phyloP scores from a whole-genome alignment of 805 yeast genomes.

The Nakazawaea wickerhamii region DNA sequence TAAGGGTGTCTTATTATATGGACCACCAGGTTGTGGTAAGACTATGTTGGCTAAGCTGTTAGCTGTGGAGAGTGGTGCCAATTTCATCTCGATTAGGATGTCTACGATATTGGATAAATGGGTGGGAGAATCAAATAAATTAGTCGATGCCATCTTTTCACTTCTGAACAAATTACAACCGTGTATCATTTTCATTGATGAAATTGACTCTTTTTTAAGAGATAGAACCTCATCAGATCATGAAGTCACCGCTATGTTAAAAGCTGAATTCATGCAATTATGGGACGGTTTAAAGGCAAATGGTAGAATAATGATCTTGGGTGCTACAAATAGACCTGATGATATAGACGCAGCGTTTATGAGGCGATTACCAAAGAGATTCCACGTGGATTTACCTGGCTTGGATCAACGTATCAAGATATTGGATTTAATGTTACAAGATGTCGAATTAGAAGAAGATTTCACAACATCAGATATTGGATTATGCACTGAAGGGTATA shows the following conservation, averaged over 20 bases:
- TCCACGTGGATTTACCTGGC: slow-evolving; percentile 71
- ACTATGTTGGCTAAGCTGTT: slow-evolving; percentile 96
- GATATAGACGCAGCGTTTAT: slow-evolving; percentile 92
- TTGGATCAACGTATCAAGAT: slow-evolving; percentile 64
- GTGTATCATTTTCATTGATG: slow-evolving; percentile 92
- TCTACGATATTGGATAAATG: slow-evolving; percentile 94
- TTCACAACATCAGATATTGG: slow-evolving; percentile 64
- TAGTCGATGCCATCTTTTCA: slow-evolving; percentile 88
- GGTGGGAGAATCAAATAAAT: slow-evolving; percentile 95
- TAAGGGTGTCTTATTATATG: slow-evolving; percentile 86
- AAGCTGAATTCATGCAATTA: slow-evolving; percentile 95
- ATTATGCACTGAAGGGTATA: slow-evolving; percentile 59
- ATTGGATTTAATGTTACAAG: slow-evolving; percentile 60
- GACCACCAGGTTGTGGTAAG: slow-evolving; percentile 98
- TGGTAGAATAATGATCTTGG: slow-evolving; percentile 84
- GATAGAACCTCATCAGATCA: slow-evolving; percentile 83
- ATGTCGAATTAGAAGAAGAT: slow-evolving; percentile 51
- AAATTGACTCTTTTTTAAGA: slow-evolving; percentile 89
- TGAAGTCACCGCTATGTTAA: slow-evolving; percentile 90
- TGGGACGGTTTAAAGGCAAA: slow-evolving; percentile 86
- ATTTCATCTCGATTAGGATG: slow-evolving; percentile 86
- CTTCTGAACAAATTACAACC: slow-evolving; percentile 88
- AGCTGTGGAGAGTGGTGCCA: slow-evolving; percentile 88
- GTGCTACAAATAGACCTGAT: slow-evolving; percentile 89
- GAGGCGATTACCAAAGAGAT: slow-evolving; percentile 88